These are phyloP conservation scores for Coemansia asiatica DNA, from an alignment of 192 early-diverging fungal genomes.

Conservation along the genomic window DNA sequence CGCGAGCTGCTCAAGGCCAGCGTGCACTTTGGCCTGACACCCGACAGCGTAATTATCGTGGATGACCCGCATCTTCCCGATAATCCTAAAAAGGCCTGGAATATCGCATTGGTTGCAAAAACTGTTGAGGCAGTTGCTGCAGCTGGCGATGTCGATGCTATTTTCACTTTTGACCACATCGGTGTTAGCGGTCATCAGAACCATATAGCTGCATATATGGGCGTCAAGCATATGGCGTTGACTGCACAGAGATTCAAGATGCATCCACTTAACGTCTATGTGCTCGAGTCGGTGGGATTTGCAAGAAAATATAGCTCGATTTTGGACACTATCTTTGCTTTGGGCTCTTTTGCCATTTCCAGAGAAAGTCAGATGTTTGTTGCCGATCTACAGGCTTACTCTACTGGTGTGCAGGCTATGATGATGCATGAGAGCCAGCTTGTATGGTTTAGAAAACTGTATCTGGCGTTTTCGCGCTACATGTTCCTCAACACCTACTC, in stretches of 20 bases:
- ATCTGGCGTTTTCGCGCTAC: conserved; percentile 83
- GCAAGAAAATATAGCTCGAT: conserved; percentile 61
- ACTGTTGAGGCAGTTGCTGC: conserved; percentile 61
- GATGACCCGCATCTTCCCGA: conserved; percentile 63
- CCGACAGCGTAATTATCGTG: conserved; percentile 54
- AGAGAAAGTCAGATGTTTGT: conserved; percentile 57
- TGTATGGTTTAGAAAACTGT: conserved; percentile 91
- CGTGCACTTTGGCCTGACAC: conserved; percentile 42
- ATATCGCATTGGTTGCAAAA: conserved; percentile 58
- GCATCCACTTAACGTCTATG: conserved; percentile 55
- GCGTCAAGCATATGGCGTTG: conserved; percentile 60
- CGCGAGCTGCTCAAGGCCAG: conserved; percentile 47
- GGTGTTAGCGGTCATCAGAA: conserved; percentile 93
- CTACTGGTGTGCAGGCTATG: conserved; percentile 69
- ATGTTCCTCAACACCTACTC: conserved; percentile 76
- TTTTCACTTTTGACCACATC: conserved; percentile 86
- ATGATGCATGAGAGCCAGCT: conserved; percentile 79
- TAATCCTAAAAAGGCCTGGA: conserved; percentile 66
- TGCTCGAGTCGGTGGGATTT: conserved; percentile 59
- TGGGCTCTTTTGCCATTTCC: conserved; percentile 19
- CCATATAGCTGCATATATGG: conserved; percentile 79
- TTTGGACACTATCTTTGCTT: conserved; percentile 52
- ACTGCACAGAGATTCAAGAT: conserved; percentile 57
- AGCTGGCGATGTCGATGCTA: conserved; percentile 59
- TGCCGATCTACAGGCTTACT: conserved; percentile 59